Conservation (phyloP, 2,329 filamentous ascomycete species). For the Hypoxylon sp. region DNA sequence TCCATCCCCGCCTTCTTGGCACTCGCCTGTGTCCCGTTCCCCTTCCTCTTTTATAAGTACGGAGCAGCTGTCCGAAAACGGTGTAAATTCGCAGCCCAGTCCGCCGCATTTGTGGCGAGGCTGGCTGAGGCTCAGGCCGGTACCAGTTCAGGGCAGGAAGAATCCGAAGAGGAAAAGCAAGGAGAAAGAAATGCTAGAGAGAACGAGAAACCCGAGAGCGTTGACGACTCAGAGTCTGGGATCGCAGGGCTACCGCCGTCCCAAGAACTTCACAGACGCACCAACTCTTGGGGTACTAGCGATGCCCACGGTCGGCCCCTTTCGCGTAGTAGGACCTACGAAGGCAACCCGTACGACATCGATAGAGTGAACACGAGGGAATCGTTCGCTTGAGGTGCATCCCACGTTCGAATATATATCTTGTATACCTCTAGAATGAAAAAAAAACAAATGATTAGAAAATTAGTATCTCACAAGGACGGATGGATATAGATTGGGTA, state of each 20-base stretch:
- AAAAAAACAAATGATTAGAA: conserved; percentile 1
- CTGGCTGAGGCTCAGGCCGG: conserved; percentile 48
- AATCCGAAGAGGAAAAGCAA: conserved; percentile 52
- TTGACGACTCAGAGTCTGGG: conserved; percentile 1
- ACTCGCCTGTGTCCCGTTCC: conserved; percentile 78
- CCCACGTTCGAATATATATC: not conserved
- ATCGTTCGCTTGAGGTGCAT: conserved; percentile 40
- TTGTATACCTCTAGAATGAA: not conserved
- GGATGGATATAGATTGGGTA: not conserved
- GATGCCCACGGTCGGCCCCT: not conserved
- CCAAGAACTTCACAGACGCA: conserved; percentile 2
- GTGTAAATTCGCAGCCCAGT: conserved; percentile 78
- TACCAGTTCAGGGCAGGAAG: conserved; percentile 38
- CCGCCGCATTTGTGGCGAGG: conserved; percentile 70
- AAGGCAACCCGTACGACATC: conserved; percentile 61
- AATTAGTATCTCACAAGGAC: conserved; percentile 2
- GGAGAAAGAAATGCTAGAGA: conserved; percentile 16
- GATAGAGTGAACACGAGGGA: conserved; percentile 61
- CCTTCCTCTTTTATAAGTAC: conserved; percentile 81
- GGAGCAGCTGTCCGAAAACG: conserved; percentile 73
- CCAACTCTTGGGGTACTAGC: conserved; percentile 16
- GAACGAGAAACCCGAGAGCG: conserved; percentile 19
- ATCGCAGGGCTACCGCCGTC: conserved; percentile 1
- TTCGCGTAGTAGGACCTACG: conserved; percentile 49
- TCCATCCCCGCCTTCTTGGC: conserved; percentile 82